Percentiles rank a stretch among this genome's conserved stretches.
Conservation (phyloP, 2,329 filamentous ascomycete species). For the Cladosporium sphaerospermum region DNA sequence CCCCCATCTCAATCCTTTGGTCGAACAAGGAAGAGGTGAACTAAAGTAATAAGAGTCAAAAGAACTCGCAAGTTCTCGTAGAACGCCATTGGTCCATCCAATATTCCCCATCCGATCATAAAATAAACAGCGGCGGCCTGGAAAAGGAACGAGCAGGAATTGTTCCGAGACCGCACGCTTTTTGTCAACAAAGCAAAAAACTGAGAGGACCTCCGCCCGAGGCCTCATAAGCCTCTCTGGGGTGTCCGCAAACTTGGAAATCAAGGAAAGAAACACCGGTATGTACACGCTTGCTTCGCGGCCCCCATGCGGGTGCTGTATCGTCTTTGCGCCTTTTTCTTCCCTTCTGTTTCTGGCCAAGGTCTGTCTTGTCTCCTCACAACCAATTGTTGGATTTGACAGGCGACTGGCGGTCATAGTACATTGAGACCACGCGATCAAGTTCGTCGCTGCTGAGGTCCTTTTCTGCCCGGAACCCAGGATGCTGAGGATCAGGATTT, state of each 20-base stretch:
- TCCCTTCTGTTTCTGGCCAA: neutral
- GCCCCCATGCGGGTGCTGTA: constrained; percentile 9
- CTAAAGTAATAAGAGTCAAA: neutral
- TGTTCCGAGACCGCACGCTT: neutral
- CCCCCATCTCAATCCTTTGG: neutral
- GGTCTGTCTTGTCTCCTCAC: neutral
- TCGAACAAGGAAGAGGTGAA: neutral
- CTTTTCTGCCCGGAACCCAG: neutral
- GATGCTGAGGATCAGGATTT: neutral
- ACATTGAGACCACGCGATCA: constrained; percentile 9
- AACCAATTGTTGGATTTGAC: constrained; percentile 4
- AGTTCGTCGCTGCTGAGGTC: constrained; percentile 1
- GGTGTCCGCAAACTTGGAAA: too few relatives aligned
- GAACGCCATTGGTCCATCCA: neutral
- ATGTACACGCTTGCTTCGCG: constrained; percentile 9
- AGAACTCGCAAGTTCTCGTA: neutral
- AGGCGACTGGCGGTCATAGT: constrained; percentile 2
- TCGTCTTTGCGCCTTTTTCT: neutral
- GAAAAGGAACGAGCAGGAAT: neutral
- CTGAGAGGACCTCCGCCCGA: neutral
- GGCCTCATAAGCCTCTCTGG: neutral
- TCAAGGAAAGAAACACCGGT: neutral
- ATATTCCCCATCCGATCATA: neutral
- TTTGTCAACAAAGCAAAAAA: neutral
- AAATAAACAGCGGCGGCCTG: neutral